Evolutionary conservation across 164 flowering plant genomes (phyloP).

Genomic region (Tetracentron sinense): DNA sequence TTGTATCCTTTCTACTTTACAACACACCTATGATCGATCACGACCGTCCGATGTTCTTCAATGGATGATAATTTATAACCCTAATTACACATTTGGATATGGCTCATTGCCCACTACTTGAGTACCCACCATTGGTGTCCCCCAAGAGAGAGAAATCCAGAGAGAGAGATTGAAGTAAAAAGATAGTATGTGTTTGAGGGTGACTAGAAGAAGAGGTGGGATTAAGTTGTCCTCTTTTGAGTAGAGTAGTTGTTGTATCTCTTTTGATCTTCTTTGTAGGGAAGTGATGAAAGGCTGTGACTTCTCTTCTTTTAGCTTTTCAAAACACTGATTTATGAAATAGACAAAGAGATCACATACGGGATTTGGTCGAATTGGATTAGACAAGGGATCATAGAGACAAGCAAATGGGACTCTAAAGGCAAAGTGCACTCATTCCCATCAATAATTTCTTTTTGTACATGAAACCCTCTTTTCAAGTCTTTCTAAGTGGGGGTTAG

Average conservation of each 20-base stretch:
- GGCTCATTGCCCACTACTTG: neutral
- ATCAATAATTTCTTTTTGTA: conserved; percentile 10
- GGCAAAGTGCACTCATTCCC: conserved; percentile 11
- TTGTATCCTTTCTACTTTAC: neutral
- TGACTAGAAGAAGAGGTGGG: too few species aligned
- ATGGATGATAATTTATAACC: too few species aligned
- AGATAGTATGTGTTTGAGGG: too few species aligned
- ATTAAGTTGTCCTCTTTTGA: too few species aligned
- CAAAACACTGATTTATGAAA: neutral
- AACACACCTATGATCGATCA: neutral
- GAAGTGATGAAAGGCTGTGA: neutral
- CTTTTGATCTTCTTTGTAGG: too few species aligned
- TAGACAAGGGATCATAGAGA: too few species aligned
- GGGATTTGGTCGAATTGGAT: conserved; percentile 26
- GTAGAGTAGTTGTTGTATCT: too few species aligned
- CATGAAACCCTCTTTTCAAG: conserved; percentile 3
- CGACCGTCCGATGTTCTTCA: too few species aligned
- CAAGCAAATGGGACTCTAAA: conserved; percentile 10
- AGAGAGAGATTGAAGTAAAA: too few species aligned
- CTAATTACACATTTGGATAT: neutral
- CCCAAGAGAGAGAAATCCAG: neutral
- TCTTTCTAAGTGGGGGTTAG: neutral
- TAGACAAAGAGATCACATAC: conserved; percentile 22
- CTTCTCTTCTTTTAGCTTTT: neutral
- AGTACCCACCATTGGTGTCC: too few species aligned